A percentile compares a stretch with the other conserved stretches of the same genome.
Evolutionary conservation across 2,329 filamentous ascomycete genomes (phyloP).

Genomic region (Trichothecium sympodiale): DNA sequence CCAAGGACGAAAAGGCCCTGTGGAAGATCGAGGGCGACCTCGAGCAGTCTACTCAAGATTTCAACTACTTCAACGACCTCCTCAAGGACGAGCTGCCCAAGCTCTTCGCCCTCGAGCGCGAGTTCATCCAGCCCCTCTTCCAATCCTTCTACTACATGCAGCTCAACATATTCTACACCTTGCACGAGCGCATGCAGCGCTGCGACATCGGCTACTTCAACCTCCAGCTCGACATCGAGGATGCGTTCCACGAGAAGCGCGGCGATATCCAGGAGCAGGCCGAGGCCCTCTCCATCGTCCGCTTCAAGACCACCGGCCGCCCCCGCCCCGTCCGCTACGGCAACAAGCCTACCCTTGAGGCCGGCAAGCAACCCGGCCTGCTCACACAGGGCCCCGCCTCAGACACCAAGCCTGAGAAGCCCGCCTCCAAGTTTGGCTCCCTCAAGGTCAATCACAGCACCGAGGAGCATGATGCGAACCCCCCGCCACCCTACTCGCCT

Average conservation of each 20-base stretch:
- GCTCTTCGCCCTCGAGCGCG: slow-evolving; percentile 76
- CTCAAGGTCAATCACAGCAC: slow-evolving; percentile 17
- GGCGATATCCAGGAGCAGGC: slow-evolving; percentile 75
- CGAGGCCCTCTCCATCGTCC: slow-evolving; percentile 76
- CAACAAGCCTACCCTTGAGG: slow-evolving; percentile 41
- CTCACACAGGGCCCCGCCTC: slow-evolving; percentile 37
- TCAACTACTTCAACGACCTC: slow-evolving; percentile 95
- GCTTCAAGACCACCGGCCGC: slow-evolving; percentile 81
- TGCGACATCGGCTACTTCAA: slow-evolving; percentile 98
- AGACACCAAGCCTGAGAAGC: slow-evolving; percentile 3
- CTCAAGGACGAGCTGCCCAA: slow-evolving; percentile 93
- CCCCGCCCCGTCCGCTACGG: slow-evolving; percentile 48
- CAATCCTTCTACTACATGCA: slow-evolving; percentile 99
- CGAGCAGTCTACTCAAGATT: slow-evolving; percentile 88
- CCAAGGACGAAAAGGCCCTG: slow-evolving; percentile 95
- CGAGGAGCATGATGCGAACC: slow-evolving; percentile 37
- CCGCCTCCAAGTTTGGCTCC: slow-evolving; percentile 19
- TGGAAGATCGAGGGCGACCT: slow-evolving; percentile 92
- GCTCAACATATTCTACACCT: slow-evolving; percentile 95
- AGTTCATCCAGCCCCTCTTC: slow-evolving; percentile 95
- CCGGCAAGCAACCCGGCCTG: slow-evolving; percentile 34
- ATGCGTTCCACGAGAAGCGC: slow-evolving; percentile 80
- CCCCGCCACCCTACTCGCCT: slow-evolving; percentile 62
- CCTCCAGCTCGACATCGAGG: slow-evolving; percentile 79
- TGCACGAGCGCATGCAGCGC: slow-evolving; percentile 95